phyloP scores from a whole-genome alignment of 1,284 basidiomycete genomes.

The Sphagnurus paluster region DNA sequence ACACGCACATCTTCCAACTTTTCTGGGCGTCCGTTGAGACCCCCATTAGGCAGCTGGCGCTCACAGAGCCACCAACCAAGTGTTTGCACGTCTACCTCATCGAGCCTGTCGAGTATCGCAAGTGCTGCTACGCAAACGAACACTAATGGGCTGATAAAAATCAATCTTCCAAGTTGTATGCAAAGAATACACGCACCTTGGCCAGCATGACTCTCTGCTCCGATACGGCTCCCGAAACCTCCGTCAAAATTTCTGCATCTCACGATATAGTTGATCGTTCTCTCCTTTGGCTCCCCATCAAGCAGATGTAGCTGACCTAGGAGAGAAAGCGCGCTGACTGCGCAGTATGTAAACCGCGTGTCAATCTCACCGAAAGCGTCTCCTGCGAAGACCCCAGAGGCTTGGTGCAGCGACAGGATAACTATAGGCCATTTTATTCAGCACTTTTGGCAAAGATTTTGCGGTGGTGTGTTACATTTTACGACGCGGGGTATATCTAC shows the following conservation, averaged over 20 bases:
- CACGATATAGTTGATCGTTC: conserved; percentile 73
- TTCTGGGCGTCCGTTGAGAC: conserved; percentile 93
- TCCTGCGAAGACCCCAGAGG: conserved; percentile 88
- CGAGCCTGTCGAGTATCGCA: conserved; percentile 82
- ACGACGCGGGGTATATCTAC: conserved; percentile 72
- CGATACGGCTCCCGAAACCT: conserved; percentile 83
- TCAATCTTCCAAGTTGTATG: too few relatives aligned
- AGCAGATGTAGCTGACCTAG: conserved; percentile 70
- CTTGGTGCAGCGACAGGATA: conserved; percentile 80
- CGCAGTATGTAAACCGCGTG: conserved; percentile 90
- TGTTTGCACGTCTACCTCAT: conserved; percentile 74
- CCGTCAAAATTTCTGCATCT: conserved; percentile 94
- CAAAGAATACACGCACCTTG: too few relatives aligned
- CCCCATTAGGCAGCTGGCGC: conserved; percentile 90
- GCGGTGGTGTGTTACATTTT: conserved; percentile 52
- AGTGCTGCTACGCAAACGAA: conserved; percentile 89
- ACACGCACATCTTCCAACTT: conserved; percentile 92
- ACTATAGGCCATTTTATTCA: conserved; percentile 43
- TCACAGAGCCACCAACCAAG: conserved; percentile 94
- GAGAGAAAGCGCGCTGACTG: conserved; percentile 80
- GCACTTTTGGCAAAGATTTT: conserved; percentile 2
- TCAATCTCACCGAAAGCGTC: conserved; percentile 91
- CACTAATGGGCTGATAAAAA: conserved; percentile 49
- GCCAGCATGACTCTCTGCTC: conserved; percentile 90
- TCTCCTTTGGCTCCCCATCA: conserved; percentile 46